Evolutionary conservation across 139 green algal species (phyloP).

Genomic region (Tetraselmis striata): DNA sequence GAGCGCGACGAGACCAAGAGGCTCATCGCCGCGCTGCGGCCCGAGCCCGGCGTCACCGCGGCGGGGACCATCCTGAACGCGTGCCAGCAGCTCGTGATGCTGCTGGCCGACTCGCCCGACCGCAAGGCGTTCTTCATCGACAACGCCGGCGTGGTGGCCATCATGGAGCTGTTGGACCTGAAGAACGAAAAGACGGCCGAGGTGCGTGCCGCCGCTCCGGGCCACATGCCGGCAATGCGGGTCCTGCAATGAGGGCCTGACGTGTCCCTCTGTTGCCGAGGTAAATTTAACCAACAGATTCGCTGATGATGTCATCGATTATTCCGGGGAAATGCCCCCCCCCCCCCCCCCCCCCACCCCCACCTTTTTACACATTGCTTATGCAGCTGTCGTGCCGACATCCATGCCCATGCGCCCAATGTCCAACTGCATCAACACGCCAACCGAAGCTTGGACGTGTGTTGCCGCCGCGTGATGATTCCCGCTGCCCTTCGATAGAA

Average conservation of each 20-base stretch:
- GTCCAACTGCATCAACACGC: too few species aligned
- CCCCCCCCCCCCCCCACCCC: too few species aligned
- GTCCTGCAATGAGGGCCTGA: too few species aligned
- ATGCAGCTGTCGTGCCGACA: not conserved
- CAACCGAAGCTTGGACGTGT: too few species aligned
- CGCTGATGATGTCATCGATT: too few species aligned
- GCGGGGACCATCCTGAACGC: not conserved
- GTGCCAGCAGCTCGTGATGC: slow-evolving; percentile 23
- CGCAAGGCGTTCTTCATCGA: slow-evolving; percentile 44
- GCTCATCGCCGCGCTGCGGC: not conserved
- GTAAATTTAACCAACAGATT: too few species aligned
- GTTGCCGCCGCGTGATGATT: too few species aligned
- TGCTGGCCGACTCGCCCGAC: slow-evolving; percentile 23
- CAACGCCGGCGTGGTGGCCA: slow-evolving; percentile 49
- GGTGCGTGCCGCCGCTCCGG: not conserved
- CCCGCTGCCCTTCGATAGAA: too few species aligned
- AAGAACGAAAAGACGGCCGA: slow-evolving; percentile 24
- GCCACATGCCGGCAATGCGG: too few species aligned
- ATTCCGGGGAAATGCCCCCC: too few species aligned
- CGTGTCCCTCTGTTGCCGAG: too few species aligned
- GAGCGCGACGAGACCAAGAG: not conserved
- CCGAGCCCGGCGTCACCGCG: not conserved
- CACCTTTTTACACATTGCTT: not conserved
- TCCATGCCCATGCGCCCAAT: too few species aligned
- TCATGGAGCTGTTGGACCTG: slow-evolving; percentile 70